Base-by-base conservation (phyloP, 2,329 filamentous ascomycete genomes). In the Thelonectria blattea region DNA sequence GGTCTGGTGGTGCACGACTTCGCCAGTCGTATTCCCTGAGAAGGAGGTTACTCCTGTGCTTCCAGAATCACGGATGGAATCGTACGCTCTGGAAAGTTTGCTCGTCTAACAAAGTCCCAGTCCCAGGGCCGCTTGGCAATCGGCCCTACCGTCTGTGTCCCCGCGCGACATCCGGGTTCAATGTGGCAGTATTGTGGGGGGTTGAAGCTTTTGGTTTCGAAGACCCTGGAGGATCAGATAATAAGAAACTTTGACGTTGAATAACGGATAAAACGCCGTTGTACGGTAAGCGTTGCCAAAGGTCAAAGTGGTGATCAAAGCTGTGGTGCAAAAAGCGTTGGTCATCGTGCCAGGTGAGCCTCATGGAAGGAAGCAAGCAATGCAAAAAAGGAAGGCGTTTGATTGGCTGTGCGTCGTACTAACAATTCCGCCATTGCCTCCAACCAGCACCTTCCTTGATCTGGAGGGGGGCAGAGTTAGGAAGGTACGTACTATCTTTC, bases 71-170 rank as follows among this genome's bases (percentile, higher is more conserved):
- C 14, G 9, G 17, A 43, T 20, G 18, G 34, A 37, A 37, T 46
- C 27, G 51, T 53, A 20, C 20, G 12, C 41, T 12, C 15, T 37
- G 34, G 34, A 15, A 37, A 15, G 17, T 34, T 34, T 34, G 37
- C 43, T 32, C 39, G 39, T 51, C 46, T 30, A 45, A 48, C 32
- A 47, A 49, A 41, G 30, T 24, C 20, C 34, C 42, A 47, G 41
- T 24, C n/a, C 34, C 42, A 47, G 41, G 30, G 27, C 24, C 52
- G 52, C 48, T 49, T 60, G 48, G 48, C 52, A 60, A 56, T 60
- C 58, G 58, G 58, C 52, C 58, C 58, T 60, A 56, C 50, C 42
- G 22, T 41, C 17, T 48, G 22, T 34, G 32, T 52, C 52, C 52
- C 58, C 52, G 53, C 47, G 52, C 52, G 20, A 27, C 11, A 12